phyloP scores from a whole-genome alignment of 202 grass and related monocot species.

The Saccharum hybrid region DNA sequence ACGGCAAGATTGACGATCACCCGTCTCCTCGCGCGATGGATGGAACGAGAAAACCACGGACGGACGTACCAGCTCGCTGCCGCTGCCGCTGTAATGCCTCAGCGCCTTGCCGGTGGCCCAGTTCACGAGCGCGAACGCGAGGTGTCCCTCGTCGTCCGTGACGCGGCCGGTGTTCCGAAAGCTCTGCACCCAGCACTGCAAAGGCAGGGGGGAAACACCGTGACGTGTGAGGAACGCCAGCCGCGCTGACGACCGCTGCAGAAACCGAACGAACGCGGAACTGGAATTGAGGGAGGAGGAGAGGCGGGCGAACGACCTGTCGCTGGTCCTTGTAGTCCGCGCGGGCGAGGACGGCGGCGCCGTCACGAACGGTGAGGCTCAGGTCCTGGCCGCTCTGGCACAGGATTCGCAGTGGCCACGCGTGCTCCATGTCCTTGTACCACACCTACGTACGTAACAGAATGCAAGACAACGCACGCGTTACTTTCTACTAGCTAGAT shows the following conservation, averaged over 20 bases:
- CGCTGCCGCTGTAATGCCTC: neutral
- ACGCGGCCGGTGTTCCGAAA: constrained; percentile 33
- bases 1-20: neutral
- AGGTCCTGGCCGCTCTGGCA: constrained; percentile 25
- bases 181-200: constrained; percentile 32
- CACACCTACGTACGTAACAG: neutral
- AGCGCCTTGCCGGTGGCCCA: neutral
- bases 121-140: constrained; percentile 41
- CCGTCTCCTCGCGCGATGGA: neutral
- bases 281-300: neutral
- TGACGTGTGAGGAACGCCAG: neutral
- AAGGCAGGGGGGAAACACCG: neutral
- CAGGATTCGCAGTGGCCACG: neutral
- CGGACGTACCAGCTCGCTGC: neutral
- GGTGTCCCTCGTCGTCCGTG: constrained; percentile 20
- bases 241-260: neutral
- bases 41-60: neutral
- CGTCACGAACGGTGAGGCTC: constrained; percentile 35
- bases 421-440: constrained; percentile 27
- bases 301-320: neutral
- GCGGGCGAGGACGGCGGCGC: constrained; percentile 3
- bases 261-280: neutral
- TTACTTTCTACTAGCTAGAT: too few relatives aligned
- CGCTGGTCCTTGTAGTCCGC: neutral
- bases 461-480: neutral